These are phyloP conservation scores for Yamadazyma nakazawae DNA, from an alignment of 805 yeast species.

Conservation along the genomic window DNA sequence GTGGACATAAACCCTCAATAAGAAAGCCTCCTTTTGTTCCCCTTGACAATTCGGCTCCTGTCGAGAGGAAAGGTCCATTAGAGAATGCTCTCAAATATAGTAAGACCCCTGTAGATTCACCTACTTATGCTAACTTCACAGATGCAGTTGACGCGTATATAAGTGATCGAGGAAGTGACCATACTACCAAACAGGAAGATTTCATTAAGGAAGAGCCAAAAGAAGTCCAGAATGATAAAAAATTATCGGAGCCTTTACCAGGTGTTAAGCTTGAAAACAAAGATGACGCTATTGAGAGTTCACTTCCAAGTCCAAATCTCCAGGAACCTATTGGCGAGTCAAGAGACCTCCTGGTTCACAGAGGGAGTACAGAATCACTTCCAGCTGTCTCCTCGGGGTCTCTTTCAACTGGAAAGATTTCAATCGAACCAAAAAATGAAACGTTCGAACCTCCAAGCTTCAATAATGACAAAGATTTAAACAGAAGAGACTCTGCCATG, in stretches of 20 bases:
- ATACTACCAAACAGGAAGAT: background rate
- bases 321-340: background rate
- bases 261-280: background rate
- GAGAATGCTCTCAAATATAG: background rate
- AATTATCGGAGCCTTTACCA: background rate
- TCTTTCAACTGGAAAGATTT: constrained; percentile 26
- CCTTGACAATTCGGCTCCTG: background rate
- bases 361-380: constrained; percentile 10
- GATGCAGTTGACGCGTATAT: constrained; percentile 32
- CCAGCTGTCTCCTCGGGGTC: constrained; percentile 28
- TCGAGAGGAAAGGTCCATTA: background rate
- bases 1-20: constrained; percentile 30
- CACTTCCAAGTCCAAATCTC: background rate
- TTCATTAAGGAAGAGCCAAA: background rate
- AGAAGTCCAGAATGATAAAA: too few relatives aligned
- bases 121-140: constrained; percentile 27
- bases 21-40: constrained; percentile 34
- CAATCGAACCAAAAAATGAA: constrained; percentile 16
- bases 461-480: constrained; percentile 13
- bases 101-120: constrained; percentile 19
- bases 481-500: constrained; percentile 34
- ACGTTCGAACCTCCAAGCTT: constrained; percentile 14
- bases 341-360: background rate
- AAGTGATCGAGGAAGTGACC: constrained; percentile 15
- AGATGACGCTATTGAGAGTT: background rate